Base-by-base conservation (phyloP, 192 early-diverging fungal species). In the Allomyces macrogynus region DNA sequence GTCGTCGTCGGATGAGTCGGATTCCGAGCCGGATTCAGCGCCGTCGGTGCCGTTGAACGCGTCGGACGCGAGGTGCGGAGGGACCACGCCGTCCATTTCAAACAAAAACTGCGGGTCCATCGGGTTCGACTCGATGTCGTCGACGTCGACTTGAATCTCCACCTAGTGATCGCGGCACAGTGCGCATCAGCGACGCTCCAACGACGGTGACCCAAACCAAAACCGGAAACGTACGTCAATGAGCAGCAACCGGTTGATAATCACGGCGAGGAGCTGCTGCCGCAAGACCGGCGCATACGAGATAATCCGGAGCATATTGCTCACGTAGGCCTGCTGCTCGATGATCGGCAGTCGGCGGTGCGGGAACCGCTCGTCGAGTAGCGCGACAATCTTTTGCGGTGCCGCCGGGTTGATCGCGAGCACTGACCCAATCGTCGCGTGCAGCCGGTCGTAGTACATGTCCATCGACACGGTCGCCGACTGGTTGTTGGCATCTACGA, bases 191-290 rank as follows among this genome's bases (percentile, higher is more conserved):
- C 32, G 7, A 40, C 26, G 26, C 24, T 60, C 11, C 14, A 61
- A 63, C 63, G 22, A 65, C 43, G 18, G 27, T 40, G 42, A 32
- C 40, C 23, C 57, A 43, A 43, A 23, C 18, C 23, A 60, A 16
- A 67, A 23, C 25, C 27, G 65, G 22, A 27, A 18, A 65, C 77
- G 70, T 79, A 88, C 93, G 71, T 98, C 95, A 57, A 98, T 84
- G 64, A 92, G 85, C 9, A 94, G 80, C 8, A 90, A 76, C n/a
- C 83, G 76, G 54, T 95, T 91, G 24, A 98, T 72, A 2, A 89
- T 76, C 22, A 95, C 73, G 23, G 76, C 72, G 24, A 94, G 75
- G 23, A 95, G 71, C 63, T 88, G 81, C 60, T 78, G 73, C 27
- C 86, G 74, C 24, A 96, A 70, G 0, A 82, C 79, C 0, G 81